Evolutionary conservation across 805 yeast species (phyloP), one percentile per base, ranked within the genome.

Genomic region (Saccharomycopsis sp.): DNA sequence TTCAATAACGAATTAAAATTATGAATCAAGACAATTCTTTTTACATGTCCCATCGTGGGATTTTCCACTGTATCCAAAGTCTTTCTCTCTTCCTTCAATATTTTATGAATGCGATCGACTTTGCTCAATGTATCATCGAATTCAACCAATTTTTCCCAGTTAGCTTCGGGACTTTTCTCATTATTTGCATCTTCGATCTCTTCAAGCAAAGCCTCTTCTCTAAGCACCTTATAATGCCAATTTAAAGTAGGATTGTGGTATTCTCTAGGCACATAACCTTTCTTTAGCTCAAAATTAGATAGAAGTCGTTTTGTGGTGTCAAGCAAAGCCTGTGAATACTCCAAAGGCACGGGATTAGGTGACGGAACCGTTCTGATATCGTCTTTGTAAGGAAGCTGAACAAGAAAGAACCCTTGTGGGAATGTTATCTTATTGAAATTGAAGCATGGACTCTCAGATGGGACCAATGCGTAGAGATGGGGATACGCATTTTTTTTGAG

Each of bases 381-480:
- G 63, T 90, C 95, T 15, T 81, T 70, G 75, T 80, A 87, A 0
- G 98, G 97, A 21, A 88, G 64, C 34, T 78, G 75, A 7, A 87
- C 76, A 57, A 91, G 68, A 53, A 85, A 82, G 61, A 92, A 80
- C 0, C 97, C 97, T 57, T 87, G 83, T 0, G 92, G 87, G 34
- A 76, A 71, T 2, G 46, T 37, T 7, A 23, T 12, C 9, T 51
- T 50, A 2, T 24, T 5, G 24, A 48, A 18, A 5, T 48, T 48
- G 12, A 48, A 48, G 21, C 23, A 48, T n/a, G 21, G n/a, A 48
- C 29, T 48, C 21, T 23, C 51, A 9, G 29, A 8, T 0, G 96
- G 87, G 37, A 82, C 73, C 58, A 91, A 64, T 1, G 85, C 81
- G 64, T 77, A 83, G 50, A 87, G 61, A 2, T 71, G 61, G 0